These are phyloP conservation scores for Podaxis rugospora DNA, from an alignment of 768 basidiomycete species.

Conservation along the genomic window DNA sequence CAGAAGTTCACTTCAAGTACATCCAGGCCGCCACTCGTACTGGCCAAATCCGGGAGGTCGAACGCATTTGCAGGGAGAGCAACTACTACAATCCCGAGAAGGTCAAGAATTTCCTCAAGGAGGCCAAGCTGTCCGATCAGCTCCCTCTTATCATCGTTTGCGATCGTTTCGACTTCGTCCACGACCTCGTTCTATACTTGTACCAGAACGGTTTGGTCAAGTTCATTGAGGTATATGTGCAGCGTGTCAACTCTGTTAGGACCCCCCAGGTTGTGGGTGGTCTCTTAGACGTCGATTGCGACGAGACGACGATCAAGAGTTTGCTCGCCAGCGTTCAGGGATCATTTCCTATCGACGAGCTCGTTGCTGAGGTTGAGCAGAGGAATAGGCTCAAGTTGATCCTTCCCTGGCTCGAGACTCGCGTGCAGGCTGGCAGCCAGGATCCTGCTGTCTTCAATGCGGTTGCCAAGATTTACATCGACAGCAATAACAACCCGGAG, in stretches of 20 bases:
- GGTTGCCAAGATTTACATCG: conserved; percentile 97
- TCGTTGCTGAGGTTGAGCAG: conserved; percentile 95
- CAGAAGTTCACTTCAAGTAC: conserved; percentile 99
- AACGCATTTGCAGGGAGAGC: conserved; percentile 96
- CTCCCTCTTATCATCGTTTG: conserved; percentile 99
- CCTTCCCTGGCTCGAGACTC: conserved; percentile 93
- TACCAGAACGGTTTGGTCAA: conserved; percentile 96
- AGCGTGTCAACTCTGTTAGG: conserved; percentile 93
- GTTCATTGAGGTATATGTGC: conserved; percentile 99
- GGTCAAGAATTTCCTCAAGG: conserved; percentile 99
- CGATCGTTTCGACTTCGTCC: conserved; percentile 99
- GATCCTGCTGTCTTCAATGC: conserved; percentile 96
- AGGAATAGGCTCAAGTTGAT: conserved; percentile 95
- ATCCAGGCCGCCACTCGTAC: conserved; percentile 98
- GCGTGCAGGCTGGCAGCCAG: conserved; percentile 90
- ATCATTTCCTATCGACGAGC: conserved; percentile 96
- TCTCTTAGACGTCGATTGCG: conserved; percentile 95
- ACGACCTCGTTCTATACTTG: conserved; percentile 96
- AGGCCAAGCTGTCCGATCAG: conserved; percentile 94
- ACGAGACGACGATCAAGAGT: conserved; percentile 92
- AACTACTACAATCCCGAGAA: conserved; percentile 99
- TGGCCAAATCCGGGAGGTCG: conserved; percentile 97
- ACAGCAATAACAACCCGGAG: conserved; percentile 98
- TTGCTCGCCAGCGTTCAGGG: conserved; percentile 93
- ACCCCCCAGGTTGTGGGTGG: conserved; percentile 98